phyloP scores from a whole-genome alignment of 2,329 filamentous ascomycete species.

The Neopestalotiopsis rosae region DNA sequence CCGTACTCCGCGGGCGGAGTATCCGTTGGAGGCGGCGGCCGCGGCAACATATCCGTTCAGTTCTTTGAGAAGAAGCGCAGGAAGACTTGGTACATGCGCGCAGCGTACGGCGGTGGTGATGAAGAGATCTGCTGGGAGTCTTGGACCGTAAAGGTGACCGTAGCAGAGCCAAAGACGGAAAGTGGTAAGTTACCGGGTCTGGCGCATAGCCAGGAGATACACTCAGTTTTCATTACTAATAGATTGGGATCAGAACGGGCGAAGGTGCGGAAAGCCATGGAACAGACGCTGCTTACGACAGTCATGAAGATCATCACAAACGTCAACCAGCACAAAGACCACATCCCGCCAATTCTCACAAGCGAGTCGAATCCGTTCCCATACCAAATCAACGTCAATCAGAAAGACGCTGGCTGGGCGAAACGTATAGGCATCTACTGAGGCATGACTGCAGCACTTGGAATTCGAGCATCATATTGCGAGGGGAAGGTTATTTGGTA shows the following conservation, averaged over 20 bases:
- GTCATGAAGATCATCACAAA: constrained; percentile 89
- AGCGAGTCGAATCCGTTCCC: constrained; percentile 93
- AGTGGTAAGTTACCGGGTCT: constrained; percentile 65
- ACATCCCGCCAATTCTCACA: constrained; percentile 95
- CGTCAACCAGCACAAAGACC: constrained; percentile 88
- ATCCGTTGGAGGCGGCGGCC: constrained; percentile 15
- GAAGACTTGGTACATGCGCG: constrained; percentile 77
- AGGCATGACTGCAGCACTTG: constrained; percentile 1
- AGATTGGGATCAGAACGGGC: constrained; percentile 69
- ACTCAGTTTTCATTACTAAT: background rate
- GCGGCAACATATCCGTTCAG: constrained; percentile 80
- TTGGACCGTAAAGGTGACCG: constrained; percentile 93
- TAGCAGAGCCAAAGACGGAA: constrained; percentile 87
- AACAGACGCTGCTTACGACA: constrained; percentile 84
- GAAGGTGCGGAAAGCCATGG: constrained; percentile 90
- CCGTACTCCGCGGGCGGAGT: constrained; percentile 1
- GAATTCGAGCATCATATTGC: background rate
- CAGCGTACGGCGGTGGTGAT: constrained; percentile 59
- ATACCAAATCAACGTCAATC: constrained; percentile 89
- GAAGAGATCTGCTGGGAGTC: constrained; percentile 97
- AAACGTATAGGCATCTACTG: constrained; percentile 78
- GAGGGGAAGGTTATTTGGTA: background rate
- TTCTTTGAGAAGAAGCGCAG: constrained; percentile 93
- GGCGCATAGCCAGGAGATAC: background rate
- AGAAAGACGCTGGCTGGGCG: constrained; percentile 80